phyloP scores from a whole-genome alignment of 352 stramenopile species.

The Elongisporangium prolatum region DNA sequence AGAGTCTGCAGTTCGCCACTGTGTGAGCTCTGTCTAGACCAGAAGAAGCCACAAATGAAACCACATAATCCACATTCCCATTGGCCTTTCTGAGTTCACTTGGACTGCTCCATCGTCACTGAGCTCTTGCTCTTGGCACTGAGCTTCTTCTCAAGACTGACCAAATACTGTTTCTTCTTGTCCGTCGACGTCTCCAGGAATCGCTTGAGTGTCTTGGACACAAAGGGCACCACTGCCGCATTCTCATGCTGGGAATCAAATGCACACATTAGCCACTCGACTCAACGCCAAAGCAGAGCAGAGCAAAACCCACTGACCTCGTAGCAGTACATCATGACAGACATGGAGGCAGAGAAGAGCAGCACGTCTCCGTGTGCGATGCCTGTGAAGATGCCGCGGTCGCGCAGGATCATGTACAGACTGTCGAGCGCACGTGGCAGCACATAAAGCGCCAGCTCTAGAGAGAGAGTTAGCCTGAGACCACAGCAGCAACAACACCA shows the following conservation, averaged over 20 bases:
- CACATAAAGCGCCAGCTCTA: slow-evolving; percentile 69
- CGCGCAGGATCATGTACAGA: slow-evolving; percentile 69
- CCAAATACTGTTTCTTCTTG: slow-evolving; percentile 63
- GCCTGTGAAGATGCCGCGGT: slow-evolving; percentile 62
- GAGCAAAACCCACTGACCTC: slow-evolving; percentile 42
- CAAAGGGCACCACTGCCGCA: slow-evolving; percentile 54
- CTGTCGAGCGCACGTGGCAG: slow-evolving; percentile 72
- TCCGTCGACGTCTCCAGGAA: slow-evolving; percentile 68
- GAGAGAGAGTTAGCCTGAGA: neutral
- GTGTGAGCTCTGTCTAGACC: too few relatives aligned
- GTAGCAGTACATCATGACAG: slow-evolving; percentile 82
- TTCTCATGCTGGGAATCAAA: slow-evolving; percentile 48
- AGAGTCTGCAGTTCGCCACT: too few relatives aligned
- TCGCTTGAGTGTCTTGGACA: slow-evolving; percentile 69
- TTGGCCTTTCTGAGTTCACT: slow-evolving; percentile 5
- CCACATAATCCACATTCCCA: slow-evolving; percentile 6
- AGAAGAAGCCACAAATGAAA: slow-evolving; percentile 7
- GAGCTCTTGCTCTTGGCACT: slow-evolving; percentile 12
- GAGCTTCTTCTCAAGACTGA: slow-evolving; percentile 18
- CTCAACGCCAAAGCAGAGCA: neutral
- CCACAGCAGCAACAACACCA: neutral
- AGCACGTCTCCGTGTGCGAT: slow-evolving; percentile 66
- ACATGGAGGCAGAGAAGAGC: slow-evolving; percentile 76
- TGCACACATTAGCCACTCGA: neutral
- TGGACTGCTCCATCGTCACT: slow-evolving; percentile 7